phyloP scores from a whole-genome alignment of 768 basidiomycete species.

The Xanthoconium purpureum region DNA sequence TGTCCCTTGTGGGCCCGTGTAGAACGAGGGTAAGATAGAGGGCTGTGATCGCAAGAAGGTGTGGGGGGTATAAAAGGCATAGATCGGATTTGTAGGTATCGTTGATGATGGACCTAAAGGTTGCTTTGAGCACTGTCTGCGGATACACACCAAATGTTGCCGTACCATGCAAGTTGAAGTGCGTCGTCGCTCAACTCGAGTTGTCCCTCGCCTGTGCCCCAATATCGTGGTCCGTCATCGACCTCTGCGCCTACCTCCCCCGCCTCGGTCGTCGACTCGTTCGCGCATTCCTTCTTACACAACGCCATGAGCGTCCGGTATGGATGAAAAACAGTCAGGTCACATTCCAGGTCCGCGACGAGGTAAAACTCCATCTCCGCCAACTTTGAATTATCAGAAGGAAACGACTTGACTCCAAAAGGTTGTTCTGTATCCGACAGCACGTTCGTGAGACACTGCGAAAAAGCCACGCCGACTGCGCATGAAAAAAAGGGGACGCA shows the following conservation, averaged over 20 bases:
- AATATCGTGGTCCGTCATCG: conserved; percentile 62
- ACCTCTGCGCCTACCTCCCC: conserved; percentile 50
- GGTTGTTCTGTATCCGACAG: conserved; percentile 46
- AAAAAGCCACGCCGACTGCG: background rate
- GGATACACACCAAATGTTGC: no score
- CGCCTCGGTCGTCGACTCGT: conserved; percentile 50
- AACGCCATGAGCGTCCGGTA: conserved; percentile 85
- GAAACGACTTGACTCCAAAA: conserved; percentile 76
- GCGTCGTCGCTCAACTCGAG: conserved; percentile 74
- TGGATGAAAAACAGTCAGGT: conserved; percentile 90
- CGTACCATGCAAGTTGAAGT: conserved; percentile 89
- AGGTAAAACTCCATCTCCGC: conserved; percentile 99
- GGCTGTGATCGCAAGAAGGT: conserved; percentile 88
- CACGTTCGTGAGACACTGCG: background rate
- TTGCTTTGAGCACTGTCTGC: background rate
- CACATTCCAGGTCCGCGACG: conserved; percentile 93
- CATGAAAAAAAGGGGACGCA: conserved; percentile 34
- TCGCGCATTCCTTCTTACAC: conserved; percentile 54
- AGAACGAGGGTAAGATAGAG: conserved; percentile 86
- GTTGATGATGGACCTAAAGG: conserved; percentile 89
- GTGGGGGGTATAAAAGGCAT: conserved; percentile 92
- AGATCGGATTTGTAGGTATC: conserved; percentile 93
- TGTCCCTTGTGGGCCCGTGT: conserved; percentile 53
- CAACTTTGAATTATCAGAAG: conserved; percentile 83
- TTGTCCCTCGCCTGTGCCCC: conserved; percentile 78